Evolutionary conservation across 2,329 filamentous ascomycete genomes (phyloP).

Genomic region (Clonostachys rosea): DNA sequence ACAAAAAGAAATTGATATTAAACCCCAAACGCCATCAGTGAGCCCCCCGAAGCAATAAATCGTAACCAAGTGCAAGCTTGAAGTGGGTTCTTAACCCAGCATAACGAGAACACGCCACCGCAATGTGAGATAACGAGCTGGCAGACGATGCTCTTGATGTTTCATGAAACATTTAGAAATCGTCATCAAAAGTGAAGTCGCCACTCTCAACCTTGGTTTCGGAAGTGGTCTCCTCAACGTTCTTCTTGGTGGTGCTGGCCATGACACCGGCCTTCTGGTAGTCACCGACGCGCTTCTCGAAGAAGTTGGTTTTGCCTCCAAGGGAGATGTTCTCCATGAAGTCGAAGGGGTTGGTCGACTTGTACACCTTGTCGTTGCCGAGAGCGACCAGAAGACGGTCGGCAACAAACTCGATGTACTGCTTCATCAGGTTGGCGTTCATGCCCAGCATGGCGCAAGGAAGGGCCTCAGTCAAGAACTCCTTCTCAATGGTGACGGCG

Average conservation of each 20-base stretch:
- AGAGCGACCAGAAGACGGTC: constrained; percentile 90
- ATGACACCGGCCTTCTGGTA: constrained; percentile 99
- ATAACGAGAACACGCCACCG: too few relatives aligned
- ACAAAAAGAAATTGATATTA: not conserved
- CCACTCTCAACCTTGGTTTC: constrained; percentile 57
- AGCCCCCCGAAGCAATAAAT: not conserved
- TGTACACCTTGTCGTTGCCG: constrained; percentile 92
- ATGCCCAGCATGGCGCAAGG: constrained; percentile 92
- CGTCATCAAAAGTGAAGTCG: constrained; percentile 92
- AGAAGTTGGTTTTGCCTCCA: constrained; percentile 99
- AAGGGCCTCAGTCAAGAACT: constrained; percentile 95
- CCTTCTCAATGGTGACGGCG: constrained; percentile 91
- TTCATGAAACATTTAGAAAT: constrained; percentile 65
- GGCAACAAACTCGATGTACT: constrained; percentile 99
- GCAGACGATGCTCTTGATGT: constrained; percentile 3
- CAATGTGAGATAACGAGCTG: too few relatives aligned
- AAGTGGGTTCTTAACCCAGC: too few relatives aligned
- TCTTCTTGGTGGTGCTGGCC: constrained; percentile 80
- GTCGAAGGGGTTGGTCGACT: constrained; percentile 93
- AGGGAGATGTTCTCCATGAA: constrained; percentile 99
- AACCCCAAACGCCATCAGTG: not conserved
- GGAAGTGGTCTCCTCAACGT: constrained; percentile 34
- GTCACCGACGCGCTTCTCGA: constrained; percentile 98
- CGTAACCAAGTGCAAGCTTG: too few relatives aligned
- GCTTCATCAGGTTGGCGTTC: constrained; percentile 97